Conservation (phyloP, 306 rosid genomes). For the Vachellia collinsii region DNA sequence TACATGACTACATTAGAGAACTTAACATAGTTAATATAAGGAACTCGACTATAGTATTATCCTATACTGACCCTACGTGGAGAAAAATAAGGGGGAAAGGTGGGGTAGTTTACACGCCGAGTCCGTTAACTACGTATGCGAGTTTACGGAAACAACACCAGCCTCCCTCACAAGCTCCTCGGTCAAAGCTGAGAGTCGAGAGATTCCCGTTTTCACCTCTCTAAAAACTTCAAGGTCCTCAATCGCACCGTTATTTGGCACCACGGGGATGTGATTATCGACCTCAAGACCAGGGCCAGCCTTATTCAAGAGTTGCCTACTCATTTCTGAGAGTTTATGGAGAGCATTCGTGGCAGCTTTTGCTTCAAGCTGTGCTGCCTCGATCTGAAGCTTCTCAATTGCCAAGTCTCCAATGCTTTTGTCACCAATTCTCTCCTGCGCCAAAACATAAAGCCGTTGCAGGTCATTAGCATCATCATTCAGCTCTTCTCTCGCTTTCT, state of each 20-base stretch:
- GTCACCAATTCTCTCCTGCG: constrained; percentile 61
- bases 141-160: constrained; percentile 49
- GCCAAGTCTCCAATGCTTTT: constrained; percentile 64
- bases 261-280: constrained; percentile 36
- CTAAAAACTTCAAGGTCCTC: constrained; percentile 41
- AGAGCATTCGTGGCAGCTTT: constrained; percentile 82
- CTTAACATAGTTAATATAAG: no score
- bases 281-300: constrained; percentile 52
- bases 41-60: no score
- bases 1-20: no score
- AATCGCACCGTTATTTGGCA: constrained; percentile 16
- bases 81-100: neutral
- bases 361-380: constrained; percentile 79
- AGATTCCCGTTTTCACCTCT: constrained; percentile 59
- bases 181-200: constrained; percentile 68
- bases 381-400: constrained; percentile 80
- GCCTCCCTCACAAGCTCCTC: constrained; percentile 78
- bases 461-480: constrained; percentile 62
- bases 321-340: constrained; percentile 66
- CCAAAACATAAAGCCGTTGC: constrained; percentile 58
- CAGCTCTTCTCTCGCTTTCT: constrained; percentile 52
- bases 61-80: constrained; percentile 7
- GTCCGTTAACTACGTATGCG: constrained; percentile 29
- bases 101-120: neutral
- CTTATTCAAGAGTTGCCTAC: constrained; percentile 61